phyloP scores from a whole-genome alignment of 352 stramenopile genomes.

The Phytophthora palmivora region DNA sequence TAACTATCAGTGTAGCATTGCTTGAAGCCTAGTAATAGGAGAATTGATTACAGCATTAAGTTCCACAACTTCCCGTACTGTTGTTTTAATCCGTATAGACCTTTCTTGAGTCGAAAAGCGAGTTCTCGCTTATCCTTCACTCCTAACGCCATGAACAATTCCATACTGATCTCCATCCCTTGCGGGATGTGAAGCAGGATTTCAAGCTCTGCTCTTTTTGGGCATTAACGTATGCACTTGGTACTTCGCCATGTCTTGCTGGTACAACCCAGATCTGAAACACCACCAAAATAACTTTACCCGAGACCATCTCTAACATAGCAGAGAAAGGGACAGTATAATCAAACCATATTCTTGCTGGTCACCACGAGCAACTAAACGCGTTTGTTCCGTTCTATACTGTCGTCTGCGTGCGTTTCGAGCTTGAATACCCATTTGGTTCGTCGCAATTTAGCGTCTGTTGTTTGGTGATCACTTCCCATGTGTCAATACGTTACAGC shows the following conservation, averaged over 20 bases:
- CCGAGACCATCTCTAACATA: constrained; percentile 31
- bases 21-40: background rate
- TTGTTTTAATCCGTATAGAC: constrained; percentile 40
- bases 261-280: constrained; percentile 21
- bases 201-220: constrained; percentile 16
- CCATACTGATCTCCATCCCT: constrained; percentile 23
- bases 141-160: constrained; percentile 4
- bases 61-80: background rate
- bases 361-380: background rate
- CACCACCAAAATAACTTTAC: constrained; percentile 28
- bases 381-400: constrained; percentile 8
- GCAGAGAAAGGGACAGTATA: constrained; percentile 18
- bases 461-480: constrained; percentile 11
- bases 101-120: constrained; percentile 25
- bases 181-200: constrained; percentile 36
- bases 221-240: constrained; percentile 40
- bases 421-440: constrained; percentile 34
- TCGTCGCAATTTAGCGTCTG: constrained; percentile 13
- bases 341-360: no score
- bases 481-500: constrained; percentile 11
- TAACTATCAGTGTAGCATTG: constrained; percentile 32
- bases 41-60: background rate
- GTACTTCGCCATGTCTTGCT: constrained; percentile 30
- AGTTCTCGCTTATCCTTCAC: constrained; percentile 15
- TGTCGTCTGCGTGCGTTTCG: constrained; percentile 22